Conservation (phyloP, 2,329 filamentous ascomycete genomes). For the Saccharata proteae region DNA sequence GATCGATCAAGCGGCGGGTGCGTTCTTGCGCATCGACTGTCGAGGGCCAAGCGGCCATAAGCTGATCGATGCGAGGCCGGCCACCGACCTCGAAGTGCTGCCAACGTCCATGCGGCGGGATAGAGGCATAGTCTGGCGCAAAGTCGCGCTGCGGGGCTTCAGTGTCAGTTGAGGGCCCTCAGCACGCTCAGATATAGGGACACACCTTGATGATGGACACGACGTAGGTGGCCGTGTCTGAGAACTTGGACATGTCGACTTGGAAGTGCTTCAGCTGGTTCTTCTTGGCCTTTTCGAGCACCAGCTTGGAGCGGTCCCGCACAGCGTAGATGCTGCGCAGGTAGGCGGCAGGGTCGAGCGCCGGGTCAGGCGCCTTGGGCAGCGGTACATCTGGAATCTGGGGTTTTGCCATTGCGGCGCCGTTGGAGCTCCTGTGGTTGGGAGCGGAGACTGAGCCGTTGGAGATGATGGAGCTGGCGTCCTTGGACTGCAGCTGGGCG, state of each 20-base stretch:
- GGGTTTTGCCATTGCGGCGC: constrained; percentile 21
- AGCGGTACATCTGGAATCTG: constrained; percentile 65
- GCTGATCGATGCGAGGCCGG: constrained; percentile 57
- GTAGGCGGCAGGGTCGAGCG: constrained; percentile 79
- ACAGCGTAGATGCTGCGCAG: constrained; percentile 82
- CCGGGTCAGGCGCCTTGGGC: constrained; percentile 74
- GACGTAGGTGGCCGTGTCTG: constrained; percentile 73
- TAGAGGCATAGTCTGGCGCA: constrained; percentile 54
- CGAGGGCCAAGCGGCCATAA: constrained; percentile 57
- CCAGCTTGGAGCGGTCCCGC: constrained; percentile 61
- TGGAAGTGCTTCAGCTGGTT: constrained; percentile 78
- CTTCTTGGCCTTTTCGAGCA: constrained; percentile 63
- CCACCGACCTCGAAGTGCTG: constrained; percentile 78
- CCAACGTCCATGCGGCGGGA: constrained; percentile 78
- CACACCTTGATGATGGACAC: constrained; percentile 88
- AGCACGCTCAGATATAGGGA: constrained; percentile 8
- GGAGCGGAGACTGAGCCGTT: constrained; percentile 41
- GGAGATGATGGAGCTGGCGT: constrained; percentile 29
- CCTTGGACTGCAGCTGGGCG: constrained; percentile 10
- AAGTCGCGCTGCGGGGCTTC: constrained; percentile 48
- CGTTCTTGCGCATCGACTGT: constrained; percentile 60
- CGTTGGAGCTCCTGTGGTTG: constrained; percentile 28
- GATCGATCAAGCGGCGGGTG: constrained; percentile 62
- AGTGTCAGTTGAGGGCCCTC: too few relatives aligned
- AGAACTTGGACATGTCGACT: constrained; percentile 75